A percentile compares a stretch with the other conserved stretches of the same genome.
Evolutionary conservation across 2,329 filamentous ascomycete genomes (phyloP).

Genomic region (Domatiomyces globalis): DNA sequence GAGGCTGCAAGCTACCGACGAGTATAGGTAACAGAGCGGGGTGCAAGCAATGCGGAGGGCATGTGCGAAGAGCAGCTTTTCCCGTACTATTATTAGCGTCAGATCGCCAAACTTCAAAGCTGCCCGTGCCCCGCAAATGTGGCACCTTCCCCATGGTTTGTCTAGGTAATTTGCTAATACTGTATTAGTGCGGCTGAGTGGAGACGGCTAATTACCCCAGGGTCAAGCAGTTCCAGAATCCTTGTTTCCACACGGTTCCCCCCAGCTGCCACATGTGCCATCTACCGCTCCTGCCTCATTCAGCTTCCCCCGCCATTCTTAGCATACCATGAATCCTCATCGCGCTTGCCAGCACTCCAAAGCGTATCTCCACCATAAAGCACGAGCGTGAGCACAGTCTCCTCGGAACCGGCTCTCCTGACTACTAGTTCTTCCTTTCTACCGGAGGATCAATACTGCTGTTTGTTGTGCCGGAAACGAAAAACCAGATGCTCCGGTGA

Average conservation of each 20-base stretch:
- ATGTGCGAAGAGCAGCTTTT: no score
- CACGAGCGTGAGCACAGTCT: slow-evolving; percentile 8
- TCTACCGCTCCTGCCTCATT: neutral
- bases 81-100: no score
- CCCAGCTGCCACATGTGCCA: neutral
- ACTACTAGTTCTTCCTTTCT: slow-evolving; percentile 3
- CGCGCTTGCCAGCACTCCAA: no score
- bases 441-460: slow-evolving; percentile 62
- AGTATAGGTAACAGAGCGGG: neutral
- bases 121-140: no score
- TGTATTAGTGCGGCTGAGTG: no score
- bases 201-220: no score
- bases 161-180: no score
- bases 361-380: neutral
- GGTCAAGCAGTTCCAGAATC: no score
- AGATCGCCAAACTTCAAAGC: no score
- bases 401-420: slow-evolving; percentile 1
- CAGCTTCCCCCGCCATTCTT: no score
- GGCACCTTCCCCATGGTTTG: no score
- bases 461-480: slow-evolving; percentile 58
- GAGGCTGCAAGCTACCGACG: neutral
- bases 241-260: neutral
- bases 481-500: slow-evolving; percentile 65
- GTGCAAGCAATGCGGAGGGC: neutral
- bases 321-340: no score